Percentiles rank a stretch among this genome's conserved stretches.
phyloP scores from a whole-genome alignment of 2,329 filamentous ascomycete genomes.

The Aspergillus tanneri region DNA sequence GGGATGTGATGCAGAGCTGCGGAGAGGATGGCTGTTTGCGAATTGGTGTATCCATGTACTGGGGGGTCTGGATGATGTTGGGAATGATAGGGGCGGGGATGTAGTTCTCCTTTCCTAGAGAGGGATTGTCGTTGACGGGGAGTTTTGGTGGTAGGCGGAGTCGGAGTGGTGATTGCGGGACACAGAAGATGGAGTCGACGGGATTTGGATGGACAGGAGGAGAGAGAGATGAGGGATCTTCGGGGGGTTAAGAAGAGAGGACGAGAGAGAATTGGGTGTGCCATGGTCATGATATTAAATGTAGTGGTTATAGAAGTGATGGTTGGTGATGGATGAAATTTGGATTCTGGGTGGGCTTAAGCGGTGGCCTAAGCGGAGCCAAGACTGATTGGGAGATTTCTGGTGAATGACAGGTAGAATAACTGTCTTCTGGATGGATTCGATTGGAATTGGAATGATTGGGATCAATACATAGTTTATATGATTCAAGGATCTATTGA shows the following conservation, averaged over 20 bases:
- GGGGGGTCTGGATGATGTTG: slow-evolving; percentile 62
- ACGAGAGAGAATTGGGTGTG: slow-evolving; percentile 8
- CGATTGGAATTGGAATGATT: too few species aligned
- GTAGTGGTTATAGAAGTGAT: not conserved
- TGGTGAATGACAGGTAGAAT: not conserved
- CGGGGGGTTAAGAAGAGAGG: slow-evolving; percentile 3
- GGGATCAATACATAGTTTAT: too few species aligned
- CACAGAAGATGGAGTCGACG: not conserved
- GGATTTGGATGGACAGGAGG: not conserved
- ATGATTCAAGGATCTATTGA: too few species aligned
- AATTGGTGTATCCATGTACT: slow-evolving; percentile 60
- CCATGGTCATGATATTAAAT: slow-evolving; percentile 3
- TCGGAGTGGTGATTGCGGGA: not conserved
- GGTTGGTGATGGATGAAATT: not conserved
- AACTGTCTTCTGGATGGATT: not conserved
- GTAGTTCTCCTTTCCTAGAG: not conserved
- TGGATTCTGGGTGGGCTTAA: slow-evolving; percentile 15
- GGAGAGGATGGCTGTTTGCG: slow-evolving; percentile 73
- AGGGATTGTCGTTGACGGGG: not conserved
- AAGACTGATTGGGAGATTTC: too few species aligned
- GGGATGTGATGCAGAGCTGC: slow-evolving; percentile 79
- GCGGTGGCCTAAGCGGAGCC: slow-evolving; percentile 21
- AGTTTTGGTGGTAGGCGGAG: not conserved
- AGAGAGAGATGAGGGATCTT: not conserved
- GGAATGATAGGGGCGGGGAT: slow-evolving; percentile 65